Conservation (phyloP, 75 land plant species). For the Pinus taeda region DNA sequence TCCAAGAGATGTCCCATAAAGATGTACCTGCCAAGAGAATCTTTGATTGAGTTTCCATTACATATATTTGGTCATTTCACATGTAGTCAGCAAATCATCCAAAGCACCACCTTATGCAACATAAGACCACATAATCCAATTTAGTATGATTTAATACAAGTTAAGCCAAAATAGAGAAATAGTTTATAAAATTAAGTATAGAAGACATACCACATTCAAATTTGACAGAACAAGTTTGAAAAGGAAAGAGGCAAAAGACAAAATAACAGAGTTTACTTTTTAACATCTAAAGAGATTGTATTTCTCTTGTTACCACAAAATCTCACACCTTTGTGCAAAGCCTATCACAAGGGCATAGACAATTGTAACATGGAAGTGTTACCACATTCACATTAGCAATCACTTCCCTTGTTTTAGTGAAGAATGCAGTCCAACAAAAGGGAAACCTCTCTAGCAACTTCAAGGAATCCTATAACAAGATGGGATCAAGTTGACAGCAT, state of each 20-base stretch:
- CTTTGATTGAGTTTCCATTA: background rate
- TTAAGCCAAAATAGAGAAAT: background rate
- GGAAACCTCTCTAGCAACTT: too few relatives aligned
- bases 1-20: constrained; percentile 95
- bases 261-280: background rate
- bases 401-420: too few relatives aligned
- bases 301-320: background rate
- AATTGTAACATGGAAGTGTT: too few relatives aligned
- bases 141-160: background rate
- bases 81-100: background rate
- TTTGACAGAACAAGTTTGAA: background rate
- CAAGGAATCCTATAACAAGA: too few relatives aligned
- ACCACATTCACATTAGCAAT: too few relatives aligned
- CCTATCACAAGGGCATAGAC: too few relatives aligned
- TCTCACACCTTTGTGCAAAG: too few relatives aligned
- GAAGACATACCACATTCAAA: background rate
- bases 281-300: background rate
- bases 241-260: background rate
- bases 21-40: constrained; percentile 61
- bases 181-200: background rate
- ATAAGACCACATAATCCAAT: background rate
- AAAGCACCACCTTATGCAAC: background rate
- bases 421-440: too few relatives aligned
- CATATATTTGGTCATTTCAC: background rate
- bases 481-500: too few relatives aligned